Percentiles rank a stretch among this genome's conserved stretches.
Evolutionary conservation across 176 grass and related monocot genomes (phyloP).

Genomic region (Triticum timopheevii): DNA sequence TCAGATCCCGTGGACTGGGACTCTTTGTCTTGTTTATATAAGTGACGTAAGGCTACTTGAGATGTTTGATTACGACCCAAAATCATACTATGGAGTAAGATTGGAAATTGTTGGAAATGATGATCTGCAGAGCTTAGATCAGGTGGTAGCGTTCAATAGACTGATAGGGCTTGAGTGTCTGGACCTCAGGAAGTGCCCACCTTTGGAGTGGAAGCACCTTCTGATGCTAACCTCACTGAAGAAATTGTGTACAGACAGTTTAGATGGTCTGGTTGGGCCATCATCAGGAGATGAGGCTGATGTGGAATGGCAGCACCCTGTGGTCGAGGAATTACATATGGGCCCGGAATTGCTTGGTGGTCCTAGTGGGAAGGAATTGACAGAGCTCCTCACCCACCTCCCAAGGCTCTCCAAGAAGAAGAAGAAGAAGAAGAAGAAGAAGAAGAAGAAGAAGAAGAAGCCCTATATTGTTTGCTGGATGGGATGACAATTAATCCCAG

Average conservation of each 20-base stretch:
- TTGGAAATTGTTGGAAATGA: background rate
- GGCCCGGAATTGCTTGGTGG: no score
- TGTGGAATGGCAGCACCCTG: background rate
- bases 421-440: no score
- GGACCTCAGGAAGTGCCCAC: background rate
- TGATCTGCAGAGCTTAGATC: background rate
- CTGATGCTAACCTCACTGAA: background rate
- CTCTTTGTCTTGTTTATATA: rapidly evolving
- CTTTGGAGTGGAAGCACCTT: background rate
- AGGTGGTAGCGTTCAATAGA: no score
- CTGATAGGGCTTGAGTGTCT: background rate
- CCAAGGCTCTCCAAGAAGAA: background rate
- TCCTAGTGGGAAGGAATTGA: no score
- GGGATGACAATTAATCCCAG: no score
- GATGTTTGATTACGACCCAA: background rate
- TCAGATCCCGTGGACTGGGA: background rate
- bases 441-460: background rate
- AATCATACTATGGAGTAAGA: background rate
- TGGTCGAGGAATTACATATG: background rate
- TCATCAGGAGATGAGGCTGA: background rate
- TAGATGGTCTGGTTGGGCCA: no score
- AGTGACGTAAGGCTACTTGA: background rate
- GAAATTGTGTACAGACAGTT: rapidly evolving
- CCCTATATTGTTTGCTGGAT: no score
- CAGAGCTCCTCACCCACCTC: no score